These are phyloP conservation scores for Candida ovalis DNA, from an alignment of 805 yeast genomes.

Conservation along the genomic window DNA sequence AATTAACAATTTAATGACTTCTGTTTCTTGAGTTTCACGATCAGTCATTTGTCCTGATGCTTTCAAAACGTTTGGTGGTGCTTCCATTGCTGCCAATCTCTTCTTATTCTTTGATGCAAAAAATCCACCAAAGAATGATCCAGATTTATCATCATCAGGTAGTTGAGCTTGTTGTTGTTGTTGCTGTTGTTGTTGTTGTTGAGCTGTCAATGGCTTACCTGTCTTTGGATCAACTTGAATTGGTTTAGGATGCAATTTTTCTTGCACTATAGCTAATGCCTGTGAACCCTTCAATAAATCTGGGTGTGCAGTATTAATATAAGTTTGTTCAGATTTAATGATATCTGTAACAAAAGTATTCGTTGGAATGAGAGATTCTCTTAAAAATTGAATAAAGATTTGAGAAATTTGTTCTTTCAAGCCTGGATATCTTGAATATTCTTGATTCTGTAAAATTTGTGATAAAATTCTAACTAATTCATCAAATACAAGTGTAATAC, in stretches of 20 bases:
- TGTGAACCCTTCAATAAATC: conserved; percentile 92
- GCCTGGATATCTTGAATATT: conserved; percentile 84
- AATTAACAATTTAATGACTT: conserved; percentile 89
- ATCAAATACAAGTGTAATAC: conserved; percentile 88
- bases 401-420: conserved; percentile 83
- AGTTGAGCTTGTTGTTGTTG: conserved; percentile 21
- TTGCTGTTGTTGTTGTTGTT: conserved; percentile 21
- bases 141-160: conserved; percentile 46
- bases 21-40: conserved; percentile 95
- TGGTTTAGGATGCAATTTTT: conserved; percentile 77
- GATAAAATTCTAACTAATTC: conserved; percentile 88
- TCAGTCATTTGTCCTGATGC: conserved; percentile 93
- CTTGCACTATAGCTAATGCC: conserved; percentile 91
- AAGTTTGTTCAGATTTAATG: conserved; percentile 83
- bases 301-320: conserved; percentile 97
- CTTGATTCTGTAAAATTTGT: conserved; percentile 77
- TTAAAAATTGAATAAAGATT: conserved; percentile 72
- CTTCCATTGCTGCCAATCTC: conserved; percentile 92
- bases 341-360: conserved; percentile 80
- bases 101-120: conserved; percentile 90
- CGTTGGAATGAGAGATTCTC: conserved; percentile 80
- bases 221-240: conserved; percentile 83
- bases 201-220: conserved; percentile 66
- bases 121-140: conserved; percentile 94
- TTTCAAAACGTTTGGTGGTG: conserved; percentile 92